Conservation (phyloP, 2,329 filamentous ascomycete genomes). For the Tetracladium maxilliforme region DNA sequence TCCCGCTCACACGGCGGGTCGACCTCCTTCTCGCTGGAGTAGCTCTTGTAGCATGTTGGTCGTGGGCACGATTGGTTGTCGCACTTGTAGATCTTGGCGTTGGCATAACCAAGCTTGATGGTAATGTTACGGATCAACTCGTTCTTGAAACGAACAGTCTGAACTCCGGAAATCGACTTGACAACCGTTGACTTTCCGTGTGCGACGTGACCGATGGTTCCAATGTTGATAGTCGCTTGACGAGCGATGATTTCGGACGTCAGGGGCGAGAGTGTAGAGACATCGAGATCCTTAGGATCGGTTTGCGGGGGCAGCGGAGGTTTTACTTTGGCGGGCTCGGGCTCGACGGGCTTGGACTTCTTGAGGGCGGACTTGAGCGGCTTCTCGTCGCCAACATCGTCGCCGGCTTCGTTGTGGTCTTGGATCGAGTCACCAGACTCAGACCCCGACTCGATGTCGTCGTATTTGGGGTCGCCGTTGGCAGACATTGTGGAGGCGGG, state of each 20-base stretch:
- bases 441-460: constrained; percentile 62
- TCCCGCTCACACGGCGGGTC: constrained; percentile 92
- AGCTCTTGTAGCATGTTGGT: constrained; percentile 90
- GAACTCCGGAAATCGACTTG: constrained; percentile 96
- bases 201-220: constrained; percentile 95
- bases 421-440: constrained; percentile 39
- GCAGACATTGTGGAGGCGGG: constrained; percentile 16
- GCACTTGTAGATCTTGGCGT: constrained; percentile 99
- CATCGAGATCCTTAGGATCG: constrained; percentile 77
- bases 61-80: constrained; percentile 82
- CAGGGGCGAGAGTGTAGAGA: constrained; percentile 65
- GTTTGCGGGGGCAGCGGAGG: constrained; percentile 77
- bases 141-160: constrained; percentile 99
- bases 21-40: constrained; percentile 97
- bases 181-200: constrained; percentile 98
- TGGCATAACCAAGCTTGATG: constrained; percentile 98
- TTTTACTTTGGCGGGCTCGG: constrained; percentile 40
- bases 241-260: constrained; percentile 94
- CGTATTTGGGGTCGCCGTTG: constrained; percentile 47
- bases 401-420: constrained; percentile 39
- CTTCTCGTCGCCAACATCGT: constrained; percentile 46
- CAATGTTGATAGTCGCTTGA: constrained; percentile 98
- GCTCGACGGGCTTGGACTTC: constrained; percentile 45
- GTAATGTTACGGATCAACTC: constrained; percentile 98
- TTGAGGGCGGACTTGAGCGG: constrained; percentile 76